A percentile compares a stretch with the other conserved stretches of the same genome.
These are phyloP conservation scores for Amanita pallidorosea DNA, from an alignment of 768 basidiomycete genomes.

Conservation along the genomic window DNA sequence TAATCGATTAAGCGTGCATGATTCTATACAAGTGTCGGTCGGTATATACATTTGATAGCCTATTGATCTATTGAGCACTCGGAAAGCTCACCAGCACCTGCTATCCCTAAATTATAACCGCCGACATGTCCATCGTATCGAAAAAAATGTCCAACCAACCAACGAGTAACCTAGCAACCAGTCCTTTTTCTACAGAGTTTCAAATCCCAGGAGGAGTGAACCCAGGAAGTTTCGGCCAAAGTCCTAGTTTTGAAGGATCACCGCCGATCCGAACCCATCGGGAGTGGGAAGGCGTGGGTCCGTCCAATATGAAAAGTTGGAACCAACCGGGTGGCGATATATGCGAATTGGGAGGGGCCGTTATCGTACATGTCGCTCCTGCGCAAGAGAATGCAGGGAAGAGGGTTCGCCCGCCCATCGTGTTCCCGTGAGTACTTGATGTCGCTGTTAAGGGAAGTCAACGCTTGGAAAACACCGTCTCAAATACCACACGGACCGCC, in stretches of 20 bases:
- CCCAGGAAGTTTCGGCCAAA: constrained; percentile 63
- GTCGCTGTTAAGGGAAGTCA: constrained; percentile 29
- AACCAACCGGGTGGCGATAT: constrained; percentile 72
- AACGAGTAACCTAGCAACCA: background rate
- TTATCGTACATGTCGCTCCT: constrained; percentile 67
- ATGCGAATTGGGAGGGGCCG: constrained; percentile 59
- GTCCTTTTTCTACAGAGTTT: background rate
- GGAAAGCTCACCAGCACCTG: too few relatives aligned
- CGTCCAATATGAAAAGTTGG: constrained; percentile 67
- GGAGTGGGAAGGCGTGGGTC: constrained; percentile 71
- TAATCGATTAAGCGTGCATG: too few relatives aligned
- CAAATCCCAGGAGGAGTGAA: constrained; percentile 56
- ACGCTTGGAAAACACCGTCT: constrained; percentile 1
- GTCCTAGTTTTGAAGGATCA: constrained; percentile 57
- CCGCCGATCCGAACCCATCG: constrained; percentile 72
- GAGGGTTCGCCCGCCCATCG: constrained; percentile 61
- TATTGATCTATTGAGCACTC: too few relatives aligned
- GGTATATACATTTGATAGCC: too few relatives aligned
- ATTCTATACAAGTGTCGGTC: too few relatives aligned
- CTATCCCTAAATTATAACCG: too few relatives aligned
- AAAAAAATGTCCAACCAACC: too few relatives aligned
- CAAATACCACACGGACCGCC: constrained; percentile 33
- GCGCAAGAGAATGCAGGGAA: constrained; percentile 65
- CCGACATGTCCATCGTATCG: too few relatives aligned
- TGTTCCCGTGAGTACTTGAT: constrained; percentile 70